Percentiles rank a stretch among this genome's conserved stretches.
Conservation (phyloP, 768 basidiomycete species). For the Hericium coralloides region DNA sequence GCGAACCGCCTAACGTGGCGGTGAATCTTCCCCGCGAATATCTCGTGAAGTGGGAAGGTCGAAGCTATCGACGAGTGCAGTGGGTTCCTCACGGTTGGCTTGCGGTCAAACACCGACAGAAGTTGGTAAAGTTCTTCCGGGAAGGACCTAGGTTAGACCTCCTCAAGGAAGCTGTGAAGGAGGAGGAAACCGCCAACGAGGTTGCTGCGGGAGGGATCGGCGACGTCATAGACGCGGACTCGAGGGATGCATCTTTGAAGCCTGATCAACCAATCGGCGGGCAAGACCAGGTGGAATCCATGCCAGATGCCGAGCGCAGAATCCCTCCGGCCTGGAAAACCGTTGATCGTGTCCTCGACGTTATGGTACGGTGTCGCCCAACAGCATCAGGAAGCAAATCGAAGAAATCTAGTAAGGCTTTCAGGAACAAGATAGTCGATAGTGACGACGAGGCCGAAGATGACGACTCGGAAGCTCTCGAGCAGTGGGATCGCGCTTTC, state of each 20-base stretch:
- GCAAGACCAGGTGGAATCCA: constrained; percentile 25
- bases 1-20: constrained; percentile 44
- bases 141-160: constrained; percentile 64
- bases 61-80: constrained; percentile 69
- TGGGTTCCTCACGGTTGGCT: constrained; percentile 97
- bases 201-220: constrained; percentile 32
- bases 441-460: constrained; percentile 22
- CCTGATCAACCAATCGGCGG: constrained; percentile 14
- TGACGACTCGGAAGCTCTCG: constrained; percentile 22
- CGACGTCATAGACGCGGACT: constrained; percentile 17
- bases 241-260: constrained; percentile 5
- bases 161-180: constrained; percentile 35
- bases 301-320: constrained; percentile 60
- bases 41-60: constrained; percentile 79
- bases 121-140: constrained; percentile 69
- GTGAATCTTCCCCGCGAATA: constrained; percentile 76
- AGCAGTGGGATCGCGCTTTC: constrained; percentile 30
- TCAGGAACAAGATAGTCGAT: constrained; percentile 4
- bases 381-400: constrained; percentile 17
- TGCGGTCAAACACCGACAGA: constrained; percentile 49
- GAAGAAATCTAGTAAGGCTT: constrained; percentile 16
- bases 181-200: constrained; percentile 20
- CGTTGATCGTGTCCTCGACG: constrained; percentile 84
- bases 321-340: constrained; percentile 83
- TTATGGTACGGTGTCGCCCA: constrained; percentile 52